Conservation (phyloP, 2,329 filamentous ascomycete genomes). For the Emmonsia crescens region DNA sequence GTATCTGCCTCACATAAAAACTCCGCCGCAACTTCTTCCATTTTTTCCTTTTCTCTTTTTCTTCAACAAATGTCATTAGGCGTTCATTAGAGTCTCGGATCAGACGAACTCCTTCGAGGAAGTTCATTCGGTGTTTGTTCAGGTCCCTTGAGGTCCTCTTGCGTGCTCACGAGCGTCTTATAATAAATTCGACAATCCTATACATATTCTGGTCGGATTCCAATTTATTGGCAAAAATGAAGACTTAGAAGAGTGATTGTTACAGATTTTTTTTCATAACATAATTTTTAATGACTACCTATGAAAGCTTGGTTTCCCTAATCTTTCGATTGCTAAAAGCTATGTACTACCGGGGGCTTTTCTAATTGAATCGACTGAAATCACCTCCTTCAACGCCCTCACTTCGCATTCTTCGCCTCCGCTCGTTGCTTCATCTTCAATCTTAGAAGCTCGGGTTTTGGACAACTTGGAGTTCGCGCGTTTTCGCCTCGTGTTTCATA, state of each 20-base stretch:
- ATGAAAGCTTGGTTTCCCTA: conserved; percentile 12
- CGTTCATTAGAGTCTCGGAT: conserved; percentile 99
- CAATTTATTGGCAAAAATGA: conserved; percentile 39
- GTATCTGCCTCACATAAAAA: background rate
- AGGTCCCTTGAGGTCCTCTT: conserved; percentile 68
- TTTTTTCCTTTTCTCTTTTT: conserved; percentile 37
- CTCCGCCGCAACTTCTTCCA: conserved; percentile 8
- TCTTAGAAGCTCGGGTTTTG: conserved; percentile 65
- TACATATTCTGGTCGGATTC: conserved; percentile 53
- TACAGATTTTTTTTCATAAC: conserved; percentile 23
- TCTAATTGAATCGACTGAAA: background rate
- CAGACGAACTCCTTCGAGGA: conserved; percentile 44
- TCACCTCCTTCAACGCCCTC: background rate
- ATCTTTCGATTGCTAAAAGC: background rate
- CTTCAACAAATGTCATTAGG: conserved; percentile 53
- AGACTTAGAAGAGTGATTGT: conserved; percentile 42
- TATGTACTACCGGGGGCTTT: background rate
- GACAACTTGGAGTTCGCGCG: conserved; percentile 71
- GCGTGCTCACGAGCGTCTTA: conserved; percentile 99
- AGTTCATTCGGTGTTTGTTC: conserved; percentile 73
- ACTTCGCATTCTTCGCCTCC: background rate
- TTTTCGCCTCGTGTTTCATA: conserved; percentile 69
- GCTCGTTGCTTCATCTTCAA: conserved; percentile 75
- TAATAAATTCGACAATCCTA: conserved; percentile 60
- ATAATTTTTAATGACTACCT: background rate